These are phyloP conservation scores for Polytrichum commune DNA, from an alignment of 225 moss, liverwort and hornwort species.

Conservation along the genomic window DNA sequence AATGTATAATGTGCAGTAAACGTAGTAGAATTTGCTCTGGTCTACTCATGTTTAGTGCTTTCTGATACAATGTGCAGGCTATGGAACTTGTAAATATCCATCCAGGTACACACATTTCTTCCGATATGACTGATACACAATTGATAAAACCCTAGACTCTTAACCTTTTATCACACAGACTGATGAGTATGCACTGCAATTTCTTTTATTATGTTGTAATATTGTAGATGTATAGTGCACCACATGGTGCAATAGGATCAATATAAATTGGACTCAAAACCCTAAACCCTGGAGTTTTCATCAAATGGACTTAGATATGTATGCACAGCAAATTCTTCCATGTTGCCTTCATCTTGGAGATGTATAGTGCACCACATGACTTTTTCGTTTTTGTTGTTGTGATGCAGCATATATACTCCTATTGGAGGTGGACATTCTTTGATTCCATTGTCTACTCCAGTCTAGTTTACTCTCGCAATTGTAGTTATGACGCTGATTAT, in stretches of 20 bases:
- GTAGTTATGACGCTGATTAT: not conserved
- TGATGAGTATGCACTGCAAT: not conserved
- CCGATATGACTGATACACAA: not conserved
- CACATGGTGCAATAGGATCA: not conserved
- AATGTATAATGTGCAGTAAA: no score
- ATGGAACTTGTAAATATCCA: conserved; percentile 36
- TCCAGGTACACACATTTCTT: conserved; percentile 28
- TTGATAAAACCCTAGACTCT: not conserved
- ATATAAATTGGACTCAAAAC: conserved; percentile 9
- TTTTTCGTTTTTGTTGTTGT: not conserved
- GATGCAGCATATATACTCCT: not conserved
- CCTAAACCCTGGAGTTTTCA: no score
- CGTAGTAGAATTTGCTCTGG: no score
- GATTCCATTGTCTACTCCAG: not conserved
- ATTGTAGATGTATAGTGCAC: not conserved
- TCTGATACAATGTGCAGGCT: conserved; percentile 36
- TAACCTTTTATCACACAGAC: no score
- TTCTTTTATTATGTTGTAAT: not conserved
- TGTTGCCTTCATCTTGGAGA: no score
- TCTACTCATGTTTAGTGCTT: not conserved
- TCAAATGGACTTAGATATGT: not conserved
- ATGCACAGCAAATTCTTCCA: no score
- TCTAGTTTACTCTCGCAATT: not conserved
- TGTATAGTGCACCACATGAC: no score
- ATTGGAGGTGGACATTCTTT: not conserved